Evolutionary conservation across 2,329 filamentous ascomycete species (phyloP), one percentile per base, ranked within the genome.

Genomic region (Trichophyton rubrum): DNA sequence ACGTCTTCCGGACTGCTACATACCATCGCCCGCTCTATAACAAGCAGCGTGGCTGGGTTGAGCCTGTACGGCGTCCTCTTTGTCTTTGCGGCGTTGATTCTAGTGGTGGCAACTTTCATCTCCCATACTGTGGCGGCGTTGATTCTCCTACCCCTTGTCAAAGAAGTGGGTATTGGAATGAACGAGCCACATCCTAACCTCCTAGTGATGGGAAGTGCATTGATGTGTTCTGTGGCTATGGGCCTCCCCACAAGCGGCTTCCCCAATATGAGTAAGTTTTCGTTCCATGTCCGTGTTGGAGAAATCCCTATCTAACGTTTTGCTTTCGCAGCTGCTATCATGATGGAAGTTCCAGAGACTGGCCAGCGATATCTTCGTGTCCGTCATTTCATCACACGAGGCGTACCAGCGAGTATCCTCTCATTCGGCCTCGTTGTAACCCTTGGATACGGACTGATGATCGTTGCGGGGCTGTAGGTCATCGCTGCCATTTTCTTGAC

Each of bases 191-290:
- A 95, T 71, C 92, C 93, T 7, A 97, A 97, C 73, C 76, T 99
- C 62, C 77, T 99, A 62, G 93, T 99, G 64, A 97, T 99, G 92
- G 89, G 86, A 0, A 86, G 88, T 60, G 92, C 95, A 9, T 77
- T 99, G 64, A 99, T 99, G 90, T 96, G 93, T 71, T 92, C 87
- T 65, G 91, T 91, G n/a, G 93, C 90, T 1, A 99, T 99, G 93
- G 93, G 86, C 11, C 75, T 99, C 74, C 93, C 93, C 2, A 99
- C 93, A 0, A 92, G 87, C 71, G 95, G 93, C 7, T 99, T 99
- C 77, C 93, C 93, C 1, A 99, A 99, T 68, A 99, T 99, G 93
- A 99, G 91, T 96, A 83, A 81, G 90, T 30, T 47, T 61, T 9
- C 47, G 47, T 35, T 59, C 5, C 35, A 5, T 22, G 30, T 3